Percentiles rank a stretch among this genome's conserved stretches.
phyloP scores from a whole-genome alignment of 176 grass and related monocot genomes.

The Eleusine coracana region DNA sequence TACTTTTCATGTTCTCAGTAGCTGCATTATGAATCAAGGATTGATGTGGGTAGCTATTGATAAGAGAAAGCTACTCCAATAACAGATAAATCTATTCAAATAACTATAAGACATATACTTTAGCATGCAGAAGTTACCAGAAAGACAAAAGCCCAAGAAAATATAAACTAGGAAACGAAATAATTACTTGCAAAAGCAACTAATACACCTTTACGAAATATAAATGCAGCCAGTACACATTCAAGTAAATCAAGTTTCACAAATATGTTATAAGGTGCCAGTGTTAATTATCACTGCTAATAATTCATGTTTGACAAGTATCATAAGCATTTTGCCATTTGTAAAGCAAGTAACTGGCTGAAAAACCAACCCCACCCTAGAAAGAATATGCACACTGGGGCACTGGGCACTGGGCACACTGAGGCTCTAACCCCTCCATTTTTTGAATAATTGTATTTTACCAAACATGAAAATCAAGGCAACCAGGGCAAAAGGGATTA shows the following conservation, averaged over 20 bases:
- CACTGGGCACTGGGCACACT: too few relatives aligned
- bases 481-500: not conserved
- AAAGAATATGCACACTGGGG: not conserved
- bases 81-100: not conserved
- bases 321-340: not conserved
- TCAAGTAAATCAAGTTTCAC: not conserved
- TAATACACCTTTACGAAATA: conserved; percentile 24
- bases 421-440: not conserved
- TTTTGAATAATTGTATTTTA: not conserved
- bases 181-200: conserved; percentile 12
- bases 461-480: too few relatives aligned
- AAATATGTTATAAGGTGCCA: not conserved
- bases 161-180: not conserved
- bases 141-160: conserved; percentile 6
- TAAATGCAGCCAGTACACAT: not conserved
- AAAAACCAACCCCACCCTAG: not conserved
- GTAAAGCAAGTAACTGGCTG: not conserved
- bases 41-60: conserved; percentile 4
- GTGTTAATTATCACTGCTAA: not conserved
- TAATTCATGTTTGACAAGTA: conserved; percentile 9
- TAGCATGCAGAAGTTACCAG: not conserved
- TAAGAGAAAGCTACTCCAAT: not conserved
- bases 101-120: not conserved
- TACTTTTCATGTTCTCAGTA: conserved; percentile 50
- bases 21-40: conserved; percentile 32